Conservation (phyloP, 495 filamentous ascomycete species). For the Neurospora sp. region DNA sequence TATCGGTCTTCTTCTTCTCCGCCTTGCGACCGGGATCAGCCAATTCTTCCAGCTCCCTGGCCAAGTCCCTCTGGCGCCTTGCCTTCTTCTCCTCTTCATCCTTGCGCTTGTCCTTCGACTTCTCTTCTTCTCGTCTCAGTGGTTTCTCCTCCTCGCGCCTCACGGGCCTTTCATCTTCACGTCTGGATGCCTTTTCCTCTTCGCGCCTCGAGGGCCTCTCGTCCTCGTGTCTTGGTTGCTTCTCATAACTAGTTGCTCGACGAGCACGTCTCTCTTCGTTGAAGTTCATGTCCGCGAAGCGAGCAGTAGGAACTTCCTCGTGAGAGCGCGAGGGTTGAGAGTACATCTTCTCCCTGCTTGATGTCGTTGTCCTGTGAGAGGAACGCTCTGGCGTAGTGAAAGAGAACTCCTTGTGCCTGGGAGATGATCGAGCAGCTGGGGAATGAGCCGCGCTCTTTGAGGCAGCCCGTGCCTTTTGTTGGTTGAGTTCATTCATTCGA, state of each 20-base stretch:
- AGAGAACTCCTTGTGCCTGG: constrained; percentile 16
- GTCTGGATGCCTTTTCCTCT: constrained; percentile 14
- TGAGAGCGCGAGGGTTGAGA: constrained; percentile 29
- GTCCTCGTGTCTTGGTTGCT: constrained; percentile 25
- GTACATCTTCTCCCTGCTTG: constrained; percentile 25
- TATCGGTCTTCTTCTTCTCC: constrained; percentile 18
- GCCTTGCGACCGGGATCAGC: neutral
- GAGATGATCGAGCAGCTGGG: constrained; percentile 24
- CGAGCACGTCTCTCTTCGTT: constrained; percentile 25
- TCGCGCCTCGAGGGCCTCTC: constrained; percentile 22
- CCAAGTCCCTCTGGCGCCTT: constrained; percentile 10
- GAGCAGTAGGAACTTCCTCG: constrained; percentile 27
- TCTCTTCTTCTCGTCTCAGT: constrained; percentile 8
- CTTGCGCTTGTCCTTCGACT: constrained; percentile 16
- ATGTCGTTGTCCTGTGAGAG: constrained; percentile 23
- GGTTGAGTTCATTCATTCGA: constrained; percentile 42
- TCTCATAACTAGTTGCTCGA: constrained; percentile 37
- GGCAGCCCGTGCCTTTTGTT: constrained; percentile 12
- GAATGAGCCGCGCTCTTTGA: constrained; percentile 27
- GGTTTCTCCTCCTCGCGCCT: constrained; percentile 12
- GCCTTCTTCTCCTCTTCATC: constrained; percentile 17
- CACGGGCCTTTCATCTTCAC: constrained; percentile 12
- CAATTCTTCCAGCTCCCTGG: constrained; percentile 14
- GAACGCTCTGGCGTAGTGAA: constrained; percentile 26
- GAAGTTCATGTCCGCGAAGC: constrained; percentile 16